Evolutionary conservation across 306 rosid genomes (phyloP), one percentile per base, ranked within the genome.

Genomic region (Cicer arietinum): DNA sequence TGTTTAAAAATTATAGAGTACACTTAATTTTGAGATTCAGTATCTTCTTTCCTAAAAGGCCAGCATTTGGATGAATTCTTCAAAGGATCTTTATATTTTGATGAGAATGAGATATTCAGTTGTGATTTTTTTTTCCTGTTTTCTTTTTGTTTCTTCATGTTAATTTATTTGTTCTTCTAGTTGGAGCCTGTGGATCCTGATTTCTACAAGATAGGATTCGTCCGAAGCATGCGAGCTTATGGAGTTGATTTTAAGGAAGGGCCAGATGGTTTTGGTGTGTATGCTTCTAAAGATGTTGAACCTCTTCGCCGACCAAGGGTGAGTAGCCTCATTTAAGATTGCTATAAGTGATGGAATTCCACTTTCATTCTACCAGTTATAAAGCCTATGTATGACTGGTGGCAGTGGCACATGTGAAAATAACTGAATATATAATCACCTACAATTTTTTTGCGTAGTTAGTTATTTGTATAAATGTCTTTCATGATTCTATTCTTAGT

Each of bases 291-390:
- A 87, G 98, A 94, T 82, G 93, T 94, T 57, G 95, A 91, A 71
- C 91, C 97, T 51, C 97, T 91, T 87, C 91, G 93, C 47, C 93
- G 96, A 69, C 82, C 96, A 69, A 90, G 98, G 93, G 97, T 94
- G 88, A 88, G 94, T 85, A 77, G 59, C 71, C 76, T 73, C 48
- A 11, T 77, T 75, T 20, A 40, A 41, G 35, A 39, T 53, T 78
- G 30, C 8, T 82, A 25, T 54, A 37, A 61, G 60, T 43, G 66
- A 10, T 40, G 41, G 44, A 56, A 71, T 67, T 54, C 14, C 20
- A 56, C 17, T 22, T 56, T 37, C 13, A 30, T 51, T 69, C 45
- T 62, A 57, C 39, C 17, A 57, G 30, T 44, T 59, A 52, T 72
- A 11, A 40, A 57, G 53, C 47, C 47, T 74, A 42, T 9, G 37